Base-by-base conservation (phyloP, 2,329 filamentous ascomycete species). In the Monosporascus sp. region DNA sequence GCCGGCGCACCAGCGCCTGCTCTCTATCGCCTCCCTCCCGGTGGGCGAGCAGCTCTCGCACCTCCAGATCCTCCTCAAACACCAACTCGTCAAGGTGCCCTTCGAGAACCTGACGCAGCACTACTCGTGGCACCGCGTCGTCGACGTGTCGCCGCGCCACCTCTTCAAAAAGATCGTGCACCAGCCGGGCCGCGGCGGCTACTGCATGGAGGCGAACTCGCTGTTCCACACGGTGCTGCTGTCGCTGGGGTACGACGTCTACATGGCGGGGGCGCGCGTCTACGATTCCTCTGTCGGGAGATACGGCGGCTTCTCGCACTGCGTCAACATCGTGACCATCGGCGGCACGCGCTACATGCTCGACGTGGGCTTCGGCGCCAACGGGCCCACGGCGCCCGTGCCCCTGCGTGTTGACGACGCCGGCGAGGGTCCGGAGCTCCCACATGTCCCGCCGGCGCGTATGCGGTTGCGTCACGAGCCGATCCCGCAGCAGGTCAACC, bases 21-120 rank as follows among this genome's bases (percentile, higher is more conserved):
- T 51, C 51, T 54, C 57, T 1, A 48, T 62, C 18, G 6, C 20
- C 14, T 24, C 47, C 14, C 48, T 52, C 7, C 7, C 38, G 9
- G 46, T 49, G 18, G 14, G 37, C 7, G 51, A 50, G 3, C 39
- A 54, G 44, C 50, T 61, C 5, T 15, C 7, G 8, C 60, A 58
- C 37, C 49, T 64, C 1, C 4, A 24, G 5, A 45, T 48, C 3
- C 58, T 64, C 5, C 15, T 52, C 5, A 63, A 65, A 53, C 59
- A 72, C 52, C 73, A 73, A 48, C 71, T 77, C 31, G 66, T 72
- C 0, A 66, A 65, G 2, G 65, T 77, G n/a, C 74, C 74, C 1
- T 77, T 76, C 50, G 75, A 78, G 49, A 77, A 77, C 50, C 67
- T 78, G 1, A 69, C 69, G 11, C 63, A 75, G 15, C 73, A 77